Evolutionary conservation across 805 yeast genomes (phyloP).

Genomic region (Yarrowia osloensis): DNA sequence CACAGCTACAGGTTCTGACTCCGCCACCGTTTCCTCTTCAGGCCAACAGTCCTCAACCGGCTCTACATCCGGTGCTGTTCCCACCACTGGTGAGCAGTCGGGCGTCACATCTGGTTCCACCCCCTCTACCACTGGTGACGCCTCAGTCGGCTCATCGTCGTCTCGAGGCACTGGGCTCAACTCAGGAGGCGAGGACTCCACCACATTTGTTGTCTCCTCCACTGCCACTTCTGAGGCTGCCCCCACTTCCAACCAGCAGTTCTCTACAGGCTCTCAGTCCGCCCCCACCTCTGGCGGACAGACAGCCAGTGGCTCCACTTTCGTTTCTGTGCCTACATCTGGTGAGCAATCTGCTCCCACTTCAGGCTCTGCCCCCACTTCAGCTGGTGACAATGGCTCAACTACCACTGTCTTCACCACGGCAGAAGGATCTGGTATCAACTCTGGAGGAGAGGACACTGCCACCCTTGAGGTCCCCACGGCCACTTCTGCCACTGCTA

Average conservation of each 20-base stretch:
- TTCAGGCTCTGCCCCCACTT: background rate
- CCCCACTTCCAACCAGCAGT: background rate
- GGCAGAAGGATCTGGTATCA: background rate
- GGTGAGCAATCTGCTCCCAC: too few relatives aligned
- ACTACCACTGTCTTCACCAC: background rate
- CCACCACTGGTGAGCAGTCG: background rate
- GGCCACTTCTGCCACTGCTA: background rate
- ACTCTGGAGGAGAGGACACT: background rate
- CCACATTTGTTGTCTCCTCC: background rate
- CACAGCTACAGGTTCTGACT: background rate
- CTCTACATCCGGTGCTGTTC: background rate
- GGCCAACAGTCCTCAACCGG: background rate
- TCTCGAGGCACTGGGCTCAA: background rate
- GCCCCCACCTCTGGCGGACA: background rate
- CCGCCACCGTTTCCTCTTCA: background rate
- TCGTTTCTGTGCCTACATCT: too few relatives aligned
- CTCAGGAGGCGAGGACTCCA: background rate
- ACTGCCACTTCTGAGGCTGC: background rate
- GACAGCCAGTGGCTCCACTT: too few relatives aligned
- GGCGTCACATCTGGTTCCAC: background rate
- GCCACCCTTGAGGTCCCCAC: background rate
- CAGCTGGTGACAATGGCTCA: constrained; percentile 12
- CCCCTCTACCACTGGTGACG: background rate
- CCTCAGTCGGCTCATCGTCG: background rate
- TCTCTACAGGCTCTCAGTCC: background rate